phyloP scores from a whole-genome alignment of 208 protist species.

The Trypanosoma avium region DNA sequence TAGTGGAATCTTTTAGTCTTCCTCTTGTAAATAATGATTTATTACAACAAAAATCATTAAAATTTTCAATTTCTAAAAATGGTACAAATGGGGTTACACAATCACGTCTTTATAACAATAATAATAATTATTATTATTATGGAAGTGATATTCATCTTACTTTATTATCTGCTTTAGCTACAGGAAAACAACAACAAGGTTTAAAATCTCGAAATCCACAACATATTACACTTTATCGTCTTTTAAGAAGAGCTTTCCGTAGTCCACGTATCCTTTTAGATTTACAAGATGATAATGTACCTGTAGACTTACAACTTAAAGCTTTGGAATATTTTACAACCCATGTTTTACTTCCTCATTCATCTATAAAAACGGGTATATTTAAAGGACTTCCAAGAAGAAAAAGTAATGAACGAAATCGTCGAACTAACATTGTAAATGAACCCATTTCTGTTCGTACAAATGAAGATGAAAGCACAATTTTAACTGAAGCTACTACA shows the following conservation, averaged over 20 bases:
- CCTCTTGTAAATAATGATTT: slow-evolving; percentile 11
- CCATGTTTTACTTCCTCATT: not conserved
- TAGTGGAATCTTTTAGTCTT: not conserved
- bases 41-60: too few relatives aligned
- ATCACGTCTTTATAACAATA: not conserved
- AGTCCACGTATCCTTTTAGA: slow-evolving; percentile 22
- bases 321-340: slow-evolving; percentile 26
- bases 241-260: slow-evolving; percentile 13
- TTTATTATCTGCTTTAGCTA: slow-evolving; percentile 11
- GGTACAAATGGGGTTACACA: not conserved
- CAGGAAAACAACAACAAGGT: slow-evolving; percentile 10
- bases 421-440: not conserved
- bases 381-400: slow-evolving; percentile 3
- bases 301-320: slow-evolving; percentile 29
- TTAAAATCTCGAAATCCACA: not conserved
- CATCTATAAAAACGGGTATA: not conserved
- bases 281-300: slow-evolving; percentile 21
- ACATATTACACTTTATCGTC: slow-evolving; percentile 2
- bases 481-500: not conserved
- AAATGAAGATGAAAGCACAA: not conserved
- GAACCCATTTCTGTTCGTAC: slow-evolving; percentile 4
- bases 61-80: too few relatives aligned
- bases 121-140: not conserved
- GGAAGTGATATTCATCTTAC: not conserved
- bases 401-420: not conserved